Conservation (phyloP, 495 filamentous ascomycete genomes). For the Aspergillus haitiensis region DNA sequence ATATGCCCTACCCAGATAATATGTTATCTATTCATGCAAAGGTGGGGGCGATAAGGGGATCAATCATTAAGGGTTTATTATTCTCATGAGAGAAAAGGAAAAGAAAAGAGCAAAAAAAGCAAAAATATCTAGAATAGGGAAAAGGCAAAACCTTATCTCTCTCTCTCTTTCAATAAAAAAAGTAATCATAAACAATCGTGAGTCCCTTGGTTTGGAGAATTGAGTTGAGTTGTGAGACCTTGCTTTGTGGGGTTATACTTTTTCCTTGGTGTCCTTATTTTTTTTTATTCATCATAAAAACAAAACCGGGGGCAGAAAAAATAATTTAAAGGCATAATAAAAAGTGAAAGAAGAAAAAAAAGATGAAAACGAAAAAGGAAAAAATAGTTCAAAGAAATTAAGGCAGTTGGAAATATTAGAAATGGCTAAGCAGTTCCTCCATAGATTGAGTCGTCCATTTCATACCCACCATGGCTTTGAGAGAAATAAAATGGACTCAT, state of each 20-base stretch:
- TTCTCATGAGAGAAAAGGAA: no score
- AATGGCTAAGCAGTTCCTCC: slow-evolving; percentile 1
- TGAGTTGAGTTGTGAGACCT: no score
- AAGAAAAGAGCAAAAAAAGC: no score
- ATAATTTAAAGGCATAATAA: background rate
- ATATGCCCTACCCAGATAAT: no score
- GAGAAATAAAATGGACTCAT: slow-evolving; percentile 9
- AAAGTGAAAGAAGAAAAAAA: background rate
- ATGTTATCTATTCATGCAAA: no score
- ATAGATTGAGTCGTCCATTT: slow-evolving; percentile 8
- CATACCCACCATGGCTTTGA: slow-evolving; percentile 3
- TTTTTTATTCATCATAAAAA: slow-evolving; percentile 4
- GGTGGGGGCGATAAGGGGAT: no score
- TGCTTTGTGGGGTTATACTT: no score
- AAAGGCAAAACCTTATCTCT: no score
- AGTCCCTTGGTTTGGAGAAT: background rate
- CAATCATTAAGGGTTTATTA: no score
- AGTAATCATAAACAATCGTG: background rate
- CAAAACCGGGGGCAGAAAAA: background rate
- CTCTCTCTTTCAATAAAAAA: no score
- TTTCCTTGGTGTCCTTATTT: background rate
- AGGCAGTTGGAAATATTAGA: background rate
- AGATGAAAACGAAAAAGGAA: background rate
- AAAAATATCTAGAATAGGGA: no score
- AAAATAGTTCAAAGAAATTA: background rate